Evolutionary conservation across 78 protist species (phyloP), one percentile per base, ranked within the genome.

Genomic region (Diacronema lutheri): DNA sequence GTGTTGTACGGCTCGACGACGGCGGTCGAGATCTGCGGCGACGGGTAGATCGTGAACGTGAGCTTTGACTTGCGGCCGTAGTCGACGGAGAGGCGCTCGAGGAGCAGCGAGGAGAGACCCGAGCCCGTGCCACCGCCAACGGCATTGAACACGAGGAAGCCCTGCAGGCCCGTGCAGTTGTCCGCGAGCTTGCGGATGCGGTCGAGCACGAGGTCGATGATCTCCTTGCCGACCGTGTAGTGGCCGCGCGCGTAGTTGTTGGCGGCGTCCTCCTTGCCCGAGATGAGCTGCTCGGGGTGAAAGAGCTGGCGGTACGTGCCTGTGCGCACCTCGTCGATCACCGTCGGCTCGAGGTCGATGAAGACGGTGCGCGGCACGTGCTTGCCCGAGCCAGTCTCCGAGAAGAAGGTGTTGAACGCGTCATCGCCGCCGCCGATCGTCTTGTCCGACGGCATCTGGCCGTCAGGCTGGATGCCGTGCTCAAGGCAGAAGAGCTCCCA

Each of bases 211-310:
- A 64, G 66, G 85, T 96, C 99, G 68, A 95, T 86, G 78, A 94
- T 89, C 94, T 97, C 98, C 93, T 95, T 95, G 79, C 99, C 98
- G 74, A 96, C 88, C 87, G 99, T 98, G 94, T 97, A 98, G 95
- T 97, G 99, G 68, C 99, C 99, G 80, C 99, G 96, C 37, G 99
- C 99, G 91, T 93, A 98, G 96, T 96, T 97, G 97, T 97, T 97
- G 91, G 99, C 99, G 69, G 99, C 99, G 72, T 97, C 99, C 89
- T 96, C 99, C 96, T 99, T 97, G 80, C 99, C 99, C n/a, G n/a
- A n/a, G n/a, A n/a, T n/a, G n/a, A n/a, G n/a, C n/a, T n/a, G n/a
- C n/a, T n/a, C n/a, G n/a, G n/a, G n/a, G n/a, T n/a, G n/a, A n/a
- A n/a, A n/a, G n/a, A n/a, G n/a, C n/a, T n/a, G n/a, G n/a, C n/a